Base-by-base conservation (phyloP, 2,329 filamentous ascomycete species). In the Colletotrichum sansevieriae region DNA sequence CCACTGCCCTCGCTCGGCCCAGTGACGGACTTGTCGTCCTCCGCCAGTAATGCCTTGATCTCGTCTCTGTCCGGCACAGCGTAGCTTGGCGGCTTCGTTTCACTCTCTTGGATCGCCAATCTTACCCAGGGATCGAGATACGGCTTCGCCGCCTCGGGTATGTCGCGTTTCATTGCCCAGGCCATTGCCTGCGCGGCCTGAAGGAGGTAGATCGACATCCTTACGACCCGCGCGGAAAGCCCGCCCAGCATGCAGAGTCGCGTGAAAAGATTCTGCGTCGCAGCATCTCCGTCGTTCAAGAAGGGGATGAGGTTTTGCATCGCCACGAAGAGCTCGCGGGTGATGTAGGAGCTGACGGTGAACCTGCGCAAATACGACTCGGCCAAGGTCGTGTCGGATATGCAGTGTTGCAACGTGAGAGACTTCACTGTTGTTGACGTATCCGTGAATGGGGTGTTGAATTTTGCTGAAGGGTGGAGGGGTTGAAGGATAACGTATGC, bases 121-220 rank as follows among this genome's bases (percentile, higher is more conserved):
- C 56, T 69, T 8, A 69, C 66, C 66, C 66, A 69, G 1, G 66
- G 66, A 2, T 69, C 62, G 10, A 69, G 66, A 41, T 61, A 59
- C 18, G 49, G 62, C 35, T 49, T 55, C 18, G 66, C 66, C 2
- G 41, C 49, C n/a, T 37, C 47, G 18, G 66, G 66, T 0, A 69
- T 65, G 20, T 66, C 56, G 33, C 60, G 56, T 33, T 69, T 66
- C 66, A 66, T 69, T 3, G 66, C 66, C 66, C 66, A 69, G 11
- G 66, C 66, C 66, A 69, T 69, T 20, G 62, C 66, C 15, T 69
- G 66, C 12, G 58, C 54, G 18, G 66, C 66, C 49, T 69, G 66
- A 1, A 69, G 37, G 0, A 69, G 66, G 62, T 69, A 60, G 41
- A 69, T 57, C 13, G 66, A 61, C 66, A 69, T 69, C n/a, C 46